Evolutionary conservation across 768 basidiomycete species (phyloP), one percentile per base, ranked within the genome.

Genomic region (Trametes maxima): DNA sequence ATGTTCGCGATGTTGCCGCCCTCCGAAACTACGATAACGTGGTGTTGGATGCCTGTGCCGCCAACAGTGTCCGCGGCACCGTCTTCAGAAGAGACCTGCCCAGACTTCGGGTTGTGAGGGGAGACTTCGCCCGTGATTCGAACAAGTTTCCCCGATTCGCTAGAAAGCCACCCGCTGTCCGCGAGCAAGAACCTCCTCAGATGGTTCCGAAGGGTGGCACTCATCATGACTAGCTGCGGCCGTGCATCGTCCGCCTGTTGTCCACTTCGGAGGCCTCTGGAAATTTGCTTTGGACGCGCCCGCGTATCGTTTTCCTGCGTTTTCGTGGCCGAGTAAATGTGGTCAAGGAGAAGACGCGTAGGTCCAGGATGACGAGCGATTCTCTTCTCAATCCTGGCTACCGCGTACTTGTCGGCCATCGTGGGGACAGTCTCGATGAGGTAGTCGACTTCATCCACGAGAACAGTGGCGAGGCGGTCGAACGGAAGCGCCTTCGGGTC

Each of bases 371-470:
- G 90, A 53, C 73, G 81, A 62, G 73, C 77, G 62, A 72, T 71
- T 33, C 75, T 75, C 67, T 77, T 79, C 63, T 73, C 71, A 43
- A 69, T 72, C 67, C 78, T 80, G 59, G 72, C 70, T 52, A 67
- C 70, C 52, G 73, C 78, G 35, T 76, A 69, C 69, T 79, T 67
- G 64, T 76, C 45, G 71, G 33, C 24, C 5, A 73, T 72, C 59
- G 75, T 78, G 19, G 86, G 81, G 5, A 80, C 73, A 2, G 79
- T 82, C 60, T 82, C 83, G 55, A 93, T 76, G 42, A 92, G 75
- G 70, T 86, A 88, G 68, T 92, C 91, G 48, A 84, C 86, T 70
- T 92, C 90, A 64, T 92, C 90, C 56, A 92, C 84, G 37, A 86
- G 85, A 48, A 92, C 79, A 1, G 80, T 82, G 14, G 81, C 81